Conservation (phyloP, 768 basidiomycete genomes). For the Pleurotus platypus region DNA sequence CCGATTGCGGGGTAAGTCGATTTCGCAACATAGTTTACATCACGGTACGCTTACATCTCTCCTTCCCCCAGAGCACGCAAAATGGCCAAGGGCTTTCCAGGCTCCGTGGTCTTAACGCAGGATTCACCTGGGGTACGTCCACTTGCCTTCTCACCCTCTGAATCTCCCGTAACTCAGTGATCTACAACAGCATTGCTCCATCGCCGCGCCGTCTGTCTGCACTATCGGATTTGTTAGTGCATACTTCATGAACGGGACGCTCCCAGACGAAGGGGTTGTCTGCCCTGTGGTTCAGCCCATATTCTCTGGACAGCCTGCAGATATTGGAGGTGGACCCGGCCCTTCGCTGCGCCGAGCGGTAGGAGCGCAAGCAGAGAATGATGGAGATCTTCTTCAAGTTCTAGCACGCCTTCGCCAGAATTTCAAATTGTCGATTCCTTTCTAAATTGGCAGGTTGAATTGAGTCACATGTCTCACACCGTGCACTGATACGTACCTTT, state of each 20-base stretch:
- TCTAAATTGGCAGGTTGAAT: no score
- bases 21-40: neutral
- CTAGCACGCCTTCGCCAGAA: no score
- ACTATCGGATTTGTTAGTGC: slow-evolving; percentile 25
- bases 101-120: slow-evolving; percentile 37
- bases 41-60: neutral
- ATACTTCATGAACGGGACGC: slow-evolving; percentile 36
- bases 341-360: no score
- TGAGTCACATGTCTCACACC: no score
- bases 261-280: slow-evolving; percentile 34
- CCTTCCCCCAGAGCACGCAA: slow-evolving; percentile 30
- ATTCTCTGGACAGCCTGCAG: slow-evolving; percentile 13
- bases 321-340: no score
- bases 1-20: slow-evolving; percentile 8
- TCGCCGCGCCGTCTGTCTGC: slow-evolving; percentile 18
- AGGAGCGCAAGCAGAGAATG: no score
- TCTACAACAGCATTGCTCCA: slow-evolving; percentile 15
- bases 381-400: no score
- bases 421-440: no score
- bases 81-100: slow-evolving; percentile 30
- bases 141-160: no score
- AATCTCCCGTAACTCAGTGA: no score
- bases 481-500: no score
- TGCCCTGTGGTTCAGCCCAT: slow-evolving; percentile 29
- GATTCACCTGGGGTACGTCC: slow-evolving; percentile 34